A percentile compares a stretch with the other conserved stretches of the same genome.
Evolutionary conservation across 345 rosid species (phyloP).

Genomic region (Eucalyptus guilfoylei): DNA sequence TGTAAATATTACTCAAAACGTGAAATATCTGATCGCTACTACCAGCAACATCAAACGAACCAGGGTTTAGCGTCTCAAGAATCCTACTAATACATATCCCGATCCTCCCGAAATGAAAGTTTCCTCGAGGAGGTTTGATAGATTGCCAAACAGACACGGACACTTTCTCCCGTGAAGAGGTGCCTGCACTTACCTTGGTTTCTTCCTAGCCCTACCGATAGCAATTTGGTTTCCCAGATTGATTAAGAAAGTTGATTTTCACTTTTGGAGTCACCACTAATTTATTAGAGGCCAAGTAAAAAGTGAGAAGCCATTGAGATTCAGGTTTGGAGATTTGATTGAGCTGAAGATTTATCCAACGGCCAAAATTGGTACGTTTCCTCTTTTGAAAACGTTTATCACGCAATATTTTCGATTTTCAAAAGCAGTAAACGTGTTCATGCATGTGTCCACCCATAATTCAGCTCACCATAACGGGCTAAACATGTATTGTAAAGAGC

Average conservation of each 20-base stretch:
- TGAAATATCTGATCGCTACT: neutral
- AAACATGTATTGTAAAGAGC: neutral
- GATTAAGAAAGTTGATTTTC: neutral
- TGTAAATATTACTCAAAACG: neutral
- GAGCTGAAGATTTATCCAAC: neutral
- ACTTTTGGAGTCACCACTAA: neutral
- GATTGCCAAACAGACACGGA: neutral
- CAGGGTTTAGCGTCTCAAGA: neutral
- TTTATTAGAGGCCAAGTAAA: neutral
- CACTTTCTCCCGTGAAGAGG: neutral
- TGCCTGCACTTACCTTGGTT: too few species aligned
- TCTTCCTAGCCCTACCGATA: too few species aligned
- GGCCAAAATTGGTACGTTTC: neutral
- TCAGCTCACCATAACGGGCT: neutral
- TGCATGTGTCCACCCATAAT: neutral
- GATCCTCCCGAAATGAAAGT: neutral
- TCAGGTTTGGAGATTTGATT: fast-evolving
- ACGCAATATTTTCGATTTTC: neutral
- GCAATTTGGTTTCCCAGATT: too few species aligned
- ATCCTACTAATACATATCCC: neutral
- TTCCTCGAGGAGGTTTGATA: neutral
- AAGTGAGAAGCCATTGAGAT: neutral
- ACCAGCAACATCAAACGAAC: neutral
- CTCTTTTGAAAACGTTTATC: neutral
- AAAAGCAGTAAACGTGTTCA: neutral